phyloP scores from a whole-genome alignment of 1,284 basidiomycete genomes.

The Apiotrichum sp. region DNA sequence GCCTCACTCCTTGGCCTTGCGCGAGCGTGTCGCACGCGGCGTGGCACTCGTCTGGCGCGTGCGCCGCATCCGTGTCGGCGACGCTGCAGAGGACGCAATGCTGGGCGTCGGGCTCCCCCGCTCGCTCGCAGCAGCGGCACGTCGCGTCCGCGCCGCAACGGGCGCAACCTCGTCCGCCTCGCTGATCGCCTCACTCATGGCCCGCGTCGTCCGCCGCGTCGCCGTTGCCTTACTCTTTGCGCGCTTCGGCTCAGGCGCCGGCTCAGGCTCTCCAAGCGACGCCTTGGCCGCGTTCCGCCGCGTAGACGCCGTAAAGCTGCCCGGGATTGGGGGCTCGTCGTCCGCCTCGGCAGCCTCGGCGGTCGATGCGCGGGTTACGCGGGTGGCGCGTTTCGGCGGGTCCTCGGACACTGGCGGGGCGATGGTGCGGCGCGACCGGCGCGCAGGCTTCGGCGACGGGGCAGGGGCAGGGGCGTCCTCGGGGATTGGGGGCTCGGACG shows the following conservation, averaged over 20 bases:
- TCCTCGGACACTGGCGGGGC: not conserved
- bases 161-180: not conserved
- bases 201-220: slow-evolving; percentile 9
- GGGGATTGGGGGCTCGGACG: slow-evolving; percentile 15
- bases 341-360: slow-evolving; percentile 5
- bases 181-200: slow-evolving; percentile 21
- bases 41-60: slow-evolving; percentile 15
- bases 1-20: slow-evolving; percentile 7
- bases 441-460: not conserved
- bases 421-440: slow-evolving; percentile 1
- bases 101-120: slow-evolving; percentile 39
- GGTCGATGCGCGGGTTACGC: slow-evolving; percentile 9
- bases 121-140: slow-evolving; percentile 22
- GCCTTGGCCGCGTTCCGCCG: slow-evolving; percentile 28
- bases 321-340: slow-evolving; percentile 10
- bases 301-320: not conserved
- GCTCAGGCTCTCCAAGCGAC: slow-evolving; percentile 17
- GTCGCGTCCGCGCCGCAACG: slow-evolving; percentile 17
- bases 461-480: slow-evolving; percentile 5
- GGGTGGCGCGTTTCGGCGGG: not conserved
- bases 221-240: slow-evolving; percentile 16
- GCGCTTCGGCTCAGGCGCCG: slow-evolving; percentile 1
- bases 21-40: slow-evolving; percentile 21
- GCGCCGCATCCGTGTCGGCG: not conserved
- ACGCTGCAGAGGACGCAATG: slow-evolving; percentile 17